phyloP scores from a whole-genome alignment of 257 asterid genomes.

The Solanum arcanum region DNA sequence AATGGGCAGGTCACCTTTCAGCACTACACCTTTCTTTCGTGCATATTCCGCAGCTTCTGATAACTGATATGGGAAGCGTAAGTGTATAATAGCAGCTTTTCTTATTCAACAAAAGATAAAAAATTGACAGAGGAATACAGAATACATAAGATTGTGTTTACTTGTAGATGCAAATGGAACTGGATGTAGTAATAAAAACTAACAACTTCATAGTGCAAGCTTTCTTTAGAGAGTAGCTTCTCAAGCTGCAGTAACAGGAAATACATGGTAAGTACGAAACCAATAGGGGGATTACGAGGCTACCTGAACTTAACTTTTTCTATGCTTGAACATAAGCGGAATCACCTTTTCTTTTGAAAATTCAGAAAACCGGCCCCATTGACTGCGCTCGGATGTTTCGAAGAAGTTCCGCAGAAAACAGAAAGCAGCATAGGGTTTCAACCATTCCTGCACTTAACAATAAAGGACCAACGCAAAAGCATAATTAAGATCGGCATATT shows the following conservation, averaged over 20 bases:
- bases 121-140: neutral
- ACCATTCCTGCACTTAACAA: constrained; percentile 64
- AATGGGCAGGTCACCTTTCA: constrained; percentile 96
- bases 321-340: neutral
- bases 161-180: constrained; percentile 80
- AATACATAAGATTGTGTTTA: neutral
- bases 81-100: neutral
- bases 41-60: constrained; percentile 94
- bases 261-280: constrained; percentile 3
- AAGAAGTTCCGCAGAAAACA: constrained; percentile 91
- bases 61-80: constrained; percentile 32
- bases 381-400: constrained; percentile 93
- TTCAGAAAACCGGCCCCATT: constrained; percentile 84
- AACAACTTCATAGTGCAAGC: constrained; percentile 58
- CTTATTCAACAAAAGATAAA: constrained; percentile 2
- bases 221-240: constrained; percentile 66
- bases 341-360: constrained; percentile 65
- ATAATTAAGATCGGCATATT: neutral
- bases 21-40: constrained; percentile 64
- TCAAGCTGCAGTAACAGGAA: constrained; percentile 58
- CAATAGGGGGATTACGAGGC: neutral
- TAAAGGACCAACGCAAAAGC: neutral
- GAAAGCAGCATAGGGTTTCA: constrained; percentile 92
- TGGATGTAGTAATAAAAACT: constrained; percentile 87
- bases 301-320: neutral